Percentiles rank a stretch among this genome's conserved stretches.
Evolutionary conservation across 331 rosid genomes (phyloP).

Genomic region (Dryas integrifolia): DNA sequence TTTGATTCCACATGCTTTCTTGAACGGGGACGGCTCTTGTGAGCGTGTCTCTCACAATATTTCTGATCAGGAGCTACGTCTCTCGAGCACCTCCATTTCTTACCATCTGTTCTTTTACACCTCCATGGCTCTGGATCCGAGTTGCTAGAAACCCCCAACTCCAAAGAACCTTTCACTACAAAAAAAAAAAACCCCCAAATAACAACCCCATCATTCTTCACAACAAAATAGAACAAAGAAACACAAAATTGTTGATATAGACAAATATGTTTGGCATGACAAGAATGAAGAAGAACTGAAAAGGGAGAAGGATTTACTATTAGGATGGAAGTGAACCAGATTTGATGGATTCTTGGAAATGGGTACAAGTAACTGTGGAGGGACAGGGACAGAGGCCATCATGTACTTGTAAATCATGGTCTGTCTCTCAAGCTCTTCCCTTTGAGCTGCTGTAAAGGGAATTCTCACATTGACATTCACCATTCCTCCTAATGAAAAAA

Average conservation of each 20-base stretch:
- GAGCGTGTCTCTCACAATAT: conserved; percentile 77
- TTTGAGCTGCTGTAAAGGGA: conserved; percentile 33
- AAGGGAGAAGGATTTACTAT: conserved; percentile 28
- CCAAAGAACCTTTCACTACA: conserved; percentile 47
- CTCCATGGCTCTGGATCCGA: conserved; percentile 73
- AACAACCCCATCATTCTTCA: conserved; percentile 5
- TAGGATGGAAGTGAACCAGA: background rate
- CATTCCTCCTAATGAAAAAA: conserved; percentile 16
- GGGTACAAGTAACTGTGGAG: conserved; percentile 29
- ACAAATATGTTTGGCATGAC: background rate
- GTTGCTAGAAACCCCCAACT: conserved; percentile 46
- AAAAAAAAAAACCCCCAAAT: background rate
- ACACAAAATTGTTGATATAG: no score
- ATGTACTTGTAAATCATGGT: conserved; percentile 31
- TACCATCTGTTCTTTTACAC: conserved; percentile 82
- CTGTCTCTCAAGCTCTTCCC: conserved; percentile 36
- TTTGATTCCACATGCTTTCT: conserved; percentile 60
- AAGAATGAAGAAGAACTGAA: background rate
- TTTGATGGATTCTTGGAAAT: conserved; percentile 24
- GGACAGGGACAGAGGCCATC: conserved; percentile 31
- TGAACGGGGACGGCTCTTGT: conserved; percentile 85
- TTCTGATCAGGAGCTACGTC: conserved; percentile 62
- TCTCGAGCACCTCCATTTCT: conserved; percentile 89
- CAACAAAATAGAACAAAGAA: background rate
- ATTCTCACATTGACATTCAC: conserved; percentile 27